Evolutionary conservation across 2,329 filamentous ascomycete genomes (phyloP).

Genomic region (Orbilia quercus): DNA sequence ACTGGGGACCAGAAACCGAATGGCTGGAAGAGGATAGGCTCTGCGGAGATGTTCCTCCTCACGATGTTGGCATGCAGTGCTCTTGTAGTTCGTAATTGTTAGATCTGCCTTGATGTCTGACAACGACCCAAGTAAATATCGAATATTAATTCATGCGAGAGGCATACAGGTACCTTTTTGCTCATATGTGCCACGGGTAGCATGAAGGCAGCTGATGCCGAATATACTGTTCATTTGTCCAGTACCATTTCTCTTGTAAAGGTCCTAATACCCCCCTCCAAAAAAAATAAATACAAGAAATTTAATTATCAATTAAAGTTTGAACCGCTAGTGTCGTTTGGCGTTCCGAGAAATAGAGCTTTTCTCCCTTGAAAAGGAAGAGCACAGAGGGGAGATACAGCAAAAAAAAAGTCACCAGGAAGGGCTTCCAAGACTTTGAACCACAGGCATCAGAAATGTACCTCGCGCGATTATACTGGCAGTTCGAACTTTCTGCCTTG

Average conservation of each 20-base stretch:
- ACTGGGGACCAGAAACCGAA: constrained; percentile 70
- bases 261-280: no score
- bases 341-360: not conserved
- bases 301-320: not conserved
- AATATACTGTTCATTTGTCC: no score
- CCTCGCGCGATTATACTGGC: constrained; percentile 76
- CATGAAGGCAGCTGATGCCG: no score
- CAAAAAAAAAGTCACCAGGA: no score
- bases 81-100: constrained; percentile 84
- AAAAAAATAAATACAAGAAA: constrained; percentile 6
- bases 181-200: no score
- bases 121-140: not conserved
- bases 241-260: no score
- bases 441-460: not conserved
- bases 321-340: not conserved
- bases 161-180: no score
- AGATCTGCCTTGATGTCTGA: not conserved
- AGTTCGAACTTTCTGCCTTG: constrained; percentile 90
- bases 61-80: constrained; percentile 85
- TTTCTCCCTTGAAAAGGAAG: no score
- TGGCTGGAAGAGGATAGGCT: constrained; percentile 83
- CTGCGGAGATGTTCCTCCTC: constrained; percentile 83
- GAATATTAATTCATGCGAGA: no score
- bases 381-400: no score
- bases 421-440: no score